Evolutionary conservation across 768 basidiomycete genomes (phyloP).

Genomic region (Ramaria sp.): DNA sequence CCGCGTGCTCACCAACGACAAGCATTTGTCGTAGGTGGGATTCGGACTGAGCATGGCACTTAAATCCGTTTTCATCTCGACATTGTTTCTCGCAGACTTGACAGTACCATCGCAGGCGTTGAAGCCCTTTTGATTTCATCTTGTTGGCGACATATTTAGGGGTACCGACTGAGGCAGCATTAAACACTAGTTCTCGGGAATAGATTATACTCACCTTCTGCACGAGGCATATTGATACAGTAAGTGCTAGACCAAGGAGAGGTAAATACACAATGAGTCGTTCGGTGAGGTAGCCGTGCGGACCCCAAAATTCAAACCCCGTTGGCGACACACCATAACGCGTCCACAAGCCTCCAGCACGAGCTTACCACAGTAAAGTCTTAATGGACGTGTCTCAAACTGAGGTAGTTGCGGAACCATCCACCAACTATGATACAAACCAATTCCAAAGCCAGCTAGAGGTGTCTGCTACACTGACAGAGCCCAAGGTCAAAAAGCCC

Average conservation of each 20-base stretch:
- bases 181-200: background rate
- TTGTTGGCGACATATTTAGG: slow-evolving; percentile 88
- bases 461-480: background rate
- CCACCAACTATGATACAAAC: background rate
- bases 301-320: too few relatives aligned
- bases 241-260: background rate
- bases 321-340: too few relatives aligned
- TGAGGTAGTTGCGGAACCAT: too few relatives aligned
- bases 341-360: too few relatives aligned
- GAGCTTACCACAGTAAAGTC: too few relatives aligned
- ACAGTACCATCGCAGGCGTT: slow-evolving; percentile 95
- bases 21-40: slow-evolving; percentile 95
- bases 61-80: slow-evolving; percentile 98
- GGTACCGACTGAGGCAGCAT: slow-evolving; percentile 52
- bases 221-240: slow-evolving; percentile 57
- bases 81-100: slow-evolving; percentile 99
- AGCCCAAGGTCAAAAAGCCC: background rate
- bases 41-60: slow-evolving; percentile 84
- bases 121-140: slow-evolving; percentile 96
- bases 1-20: slow-evolving; percentile 90
- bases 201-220: slow-evolving; percentile 47
- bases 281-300: too few relatives aligned
- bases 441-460: background rate
- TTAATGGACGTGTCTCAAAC: too few relatives aligned
- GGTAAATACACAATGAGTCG: too few relatives aligned